Base-by-base conservation (phyloP, 495 filamentous ascomycete genomes). In the Penicillium simplicissimum region DNA sequence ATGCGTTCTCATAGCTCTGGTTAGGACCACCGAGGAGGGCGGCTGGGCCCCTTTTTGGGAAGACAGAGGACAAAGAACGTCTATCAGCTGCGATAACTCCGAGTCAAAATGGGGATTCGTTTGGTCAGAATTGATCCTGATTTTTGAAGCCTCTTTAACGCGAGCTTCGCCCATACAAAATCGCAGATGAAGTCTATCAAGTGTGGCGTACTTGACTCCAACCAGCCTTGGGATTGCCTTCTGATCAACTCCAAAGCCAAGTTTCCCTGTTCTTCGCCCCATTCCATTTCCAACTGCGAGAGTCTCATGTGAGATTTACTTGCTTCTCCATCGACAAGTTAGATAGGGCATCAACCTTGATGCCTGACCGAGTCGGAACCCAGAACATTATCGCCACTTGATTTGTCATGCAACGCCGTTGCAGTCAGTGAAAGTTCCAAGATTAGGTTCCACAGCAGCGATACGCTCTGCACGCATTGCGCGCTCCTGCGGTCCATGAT, bases 1-100 rank as follows among this genome's bases (percentile, higher is more conserved):
- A 35, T 8, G 37, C 37, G 49, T 36, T 55, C 36, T 10, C 54
- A 63, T 55, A 58, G n/a, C n/a, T n/a, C n/a, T n/a, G n/a, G n/a
- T n/a, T n/a, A n/a, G n/a, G n/a, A n/a, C n/a, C n/a, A n/a, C n/a
- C n/a, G n/a, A n/a, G n/a, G 23, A 42, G 2, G 42, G 10, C 2
- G 23, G 25, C 28, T 13, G 23, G 23, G 13, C 21, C 62, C 66
- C 65, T 60, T 70, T 70, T 65, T 65, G 57, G 60, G 57, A 60
- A 60, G 63, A 60, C 53, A 57, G 62, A 28, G 36, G 45, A 54
- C 54, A 57, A 64, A 19, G 42, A 19, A 11, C 42, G 19, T 57
- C 25, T 37, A 55, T 54, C 60, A 61, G 59, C 65, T 70, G 60
- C 62, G 61, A 43, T 59, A 55, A 61, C 67, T 21, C 25, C 5